Evolutionary conservation across 331 rosid genomes (phyloP), one percentile per base, ranked within the genome.

Genomic region (Telfairia occidentalis): DNA sequence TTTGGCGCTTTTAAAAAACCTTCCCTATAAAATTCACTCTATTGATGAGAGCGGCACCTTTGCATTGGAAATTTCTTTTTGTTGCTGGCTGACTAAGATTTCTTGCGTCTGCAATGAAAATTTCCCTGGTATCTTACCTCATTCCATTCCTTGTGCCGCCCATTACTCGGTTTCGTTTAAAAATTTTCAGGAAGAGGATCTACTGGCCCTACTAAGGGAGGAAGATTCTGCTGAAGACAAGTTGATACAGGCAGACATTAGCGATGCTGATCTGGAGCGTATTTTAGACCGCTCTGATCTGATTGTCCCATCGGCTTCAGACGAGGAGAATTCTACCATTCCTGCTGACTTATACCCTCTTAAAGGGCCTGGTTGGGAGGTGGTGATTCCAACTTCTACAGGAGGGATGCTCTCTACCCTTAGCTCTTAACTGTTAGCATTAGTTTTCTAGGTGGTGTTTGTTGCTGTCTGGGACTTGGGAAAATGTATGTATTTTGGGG

Each of bases 281-380:
- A 80, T 95, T 48, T 63, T 92, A 86, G 97, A 95, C 71, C 97
- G 97, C 70, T 86, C 92, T 21, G 97, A 95, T 85, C 90, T 95
- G 74, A 7, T 80, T n/a, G 9, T 11, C 18, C 21, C 58, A 7
- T 15, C 55, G 16, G 58, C 63, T 19, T 16, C 77, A 18, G 81
- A 53, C 6, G 87, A 46, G 0, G 79, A 73, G 34, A 64, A 77
- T n/a, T 26, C 23, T 0, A 71, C 79, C 38, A 60, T 75, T 46
- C 65, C 82, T 26, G 81, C 5, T 1, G 61, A 43, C 21, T 26
- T 66, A 3, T 58, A 78, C 76, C 87, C 97, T 8, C 85, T 84
- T 12, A 86, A 84, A 75, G 99, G 99, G 24, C 97, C 97, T 54
- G 99, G 99, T 45, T 95, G 99, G 99, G 97, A 95, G 81, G 97